Evolutionary conservation across 2,329 filamentous ascomycete species (phyloP).

Genomic region (Chrysoporthe puriensis): DNA sequence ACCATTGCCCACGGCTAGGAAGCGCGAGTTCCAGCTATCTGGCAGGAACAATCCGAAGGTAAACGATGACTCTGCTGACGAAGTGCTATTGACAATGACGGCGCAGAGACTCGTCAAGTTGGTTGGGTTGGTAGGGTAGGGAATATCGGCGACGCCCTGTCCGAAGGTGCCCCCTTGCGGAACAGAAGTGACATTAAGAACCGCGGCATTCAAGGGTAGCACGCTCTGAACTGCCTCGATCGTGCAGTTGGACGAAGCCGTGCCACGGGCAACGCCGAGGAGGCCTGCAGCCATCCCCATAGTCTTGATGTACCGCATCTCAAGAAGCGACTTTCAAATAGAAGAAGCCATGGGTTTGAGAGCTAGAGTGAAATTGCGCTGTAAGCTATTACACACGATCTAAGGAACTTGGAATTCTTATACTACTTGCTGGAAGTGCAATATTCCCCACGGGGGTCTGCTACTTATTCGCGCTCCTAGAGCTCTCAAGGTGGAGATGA

Average conservation of each 20-base stretch:
- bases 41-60: conserved; percentile 41
- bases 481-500: no score
- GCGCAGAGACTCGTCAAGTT: conserved; percentile 39
- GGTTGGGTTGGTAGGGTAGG: conserved; percentile 35
- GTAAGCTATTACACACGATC: no score
- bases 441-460: no score
- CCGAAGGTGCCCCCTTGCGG: conserved; percentile 32
- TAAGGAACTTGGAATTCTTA: no score
- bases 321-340: not conserved
- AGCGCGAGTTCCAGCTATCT: conserved; percentile 37
- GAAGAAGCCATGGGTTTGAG: no score
- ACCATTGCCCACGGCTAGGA: conserved; percentile 37
- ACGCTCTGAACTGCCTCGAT: not conserved
- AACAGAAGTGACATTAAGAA: conserved; percentile 29
- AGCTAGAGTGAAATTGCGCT: no score
- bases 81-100: conserved; percentile 38
- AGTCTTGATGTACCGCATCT: not conserved
- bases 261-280: not conserved
- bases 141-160: conserved; percentile 32
- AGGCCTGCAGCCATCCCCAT: conserved; percentile 1
- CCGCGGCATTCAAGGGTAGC: conserved; percentile 1
- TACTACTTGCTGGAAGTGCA: no score
- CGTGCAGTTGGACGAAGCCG: conserved; percentile 5
- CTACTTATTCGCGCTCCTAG: no score
- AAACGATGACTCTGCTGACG: conserved; percentile 35